Base-by-base conservation (phyloP, 306 rosid genomes). In the Gleditsia sinensis region DNA sequence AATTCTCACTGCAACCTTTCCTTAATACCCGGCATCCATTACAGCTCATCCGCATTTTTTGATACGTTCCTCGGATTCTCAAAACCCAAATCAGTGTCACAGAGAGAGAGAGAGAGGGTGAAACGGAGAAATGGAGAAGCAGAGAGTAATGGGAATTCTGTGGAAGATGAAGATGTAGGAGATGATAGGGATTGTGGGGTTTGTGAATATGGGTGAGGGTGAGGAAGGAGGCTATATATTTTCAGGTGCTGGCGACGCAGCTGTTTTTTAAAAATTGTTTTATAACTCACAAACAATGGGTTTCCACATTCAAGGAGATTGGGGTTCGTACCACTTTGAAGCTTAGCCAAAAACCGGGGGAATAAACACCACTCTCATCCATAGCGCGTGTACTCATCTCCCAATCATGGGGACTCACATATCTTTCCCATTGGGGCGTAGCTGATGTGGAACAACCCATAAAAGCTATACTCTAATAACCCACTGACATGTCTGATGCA, bases 41-140 rank as follows among this genome's bases (percentile, higher is more conserved):
- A 65, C 98, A 94, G 36, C 98, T 94, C 96, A 94, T 91, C 80
- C 98, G 96, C 98, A 94, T 94, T 89, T 85, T 83, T 28, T 7
- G 54, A 17, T 0, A 6, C 16, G n/a, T 8, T 16, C 40, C 16
- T 46, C 17, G 2, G 7, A n/a, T 51, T 11, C 17, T 19, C 0
- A 7, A 1, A 20, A 55, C 62, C 37, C 49, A 48, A 48, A 48
- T 72, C 57, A 42, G 51, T 23, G 36, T 63, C 25, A 23, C 5
- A 43, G 58, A 42, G 34, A 32, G 19, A 2, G 4, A 7, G 1
- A 36, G 12, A 45, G n/a, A n/a, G n/a, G n/a, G n/a, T n/a, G n/a
- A 14, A 16, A 16, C 0, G 21, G 10, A 9, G 21, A 27, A 14
- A 24, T 3, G 9, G 10, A 71, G 56, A 27, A 45, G 55, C n/a